Evolutionary conservation across 2,329 filamentous ascomycete genomes (phyloP).

Genomic region (Geosmithia morbida): DNA sequence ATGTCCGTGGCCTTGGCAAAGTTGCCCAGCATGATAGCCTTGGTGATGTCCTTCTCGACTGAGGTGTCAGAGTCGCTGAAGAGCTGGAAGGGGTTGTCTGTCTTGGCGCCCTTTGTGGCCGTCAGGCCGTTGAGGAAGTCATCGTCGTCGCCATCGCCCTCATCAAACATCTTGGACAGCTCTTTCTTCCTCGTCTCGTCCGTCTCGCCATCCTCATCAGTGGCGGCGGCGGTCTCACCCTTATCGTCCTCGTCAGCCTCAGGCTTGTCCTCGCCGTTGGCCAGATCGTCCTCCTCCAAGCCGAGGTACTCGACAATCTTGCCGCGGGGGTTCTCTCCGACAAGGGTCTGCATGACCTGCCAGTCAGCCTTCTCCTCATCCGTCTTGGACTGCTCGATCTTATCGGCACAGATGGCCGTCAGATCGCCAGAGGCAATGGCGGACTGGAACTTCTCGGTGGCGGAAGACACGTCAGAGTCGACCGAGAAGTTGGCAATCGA

Average conservation of each 20-base stretch:
- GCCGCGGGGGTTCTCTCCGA: slow-evolving; percentile 71
- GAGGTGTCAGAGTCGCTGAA: slow-evolving; percentile 72
- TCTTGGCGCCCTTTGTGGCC: slow-evolving; percentile 82
- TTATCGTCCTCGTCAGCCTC: slow-evolving; percentile 8
- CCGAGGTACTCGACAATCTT: slow-evolving; percentile 81
- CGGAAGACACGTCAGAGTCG: slow-evolving; percentile 70
- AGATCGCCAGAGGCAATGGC: slow-evolving; percentile 68
- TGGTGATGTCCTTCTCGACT: slow-evolving; percentile 76
- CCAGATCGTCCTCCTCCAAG: slow-evolving; percentile 50
- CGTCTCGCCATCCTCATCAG: slow-evolving; percentile 2
- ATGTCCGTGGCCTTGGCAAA: slow-evolving; percentile 84
- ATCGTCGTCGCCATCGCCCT: slow-evolving; percentile 50
- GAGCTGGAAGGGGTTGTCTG: slow-evolving; percentile 86
- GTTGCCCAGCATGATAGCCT: slow-evolving; percentile 74
- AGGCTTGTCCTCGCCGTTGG: slow-evolving; percentile 30
- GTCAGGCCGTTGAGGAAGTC: slow-evolving; percentile 77
- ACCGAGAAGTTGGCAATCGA: slow-evolving; percentile 79
- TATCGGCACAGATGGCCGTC: slow-evolving; percentile 62
- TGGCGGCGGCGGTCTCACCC: slow-evolving; percentile 13
- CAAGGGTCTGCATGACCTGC: slow-evolving; percentile 83
- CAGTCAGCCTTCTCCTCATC: slow-evolving; percentile 94
- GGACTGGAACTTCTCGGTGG: slow-evolving; percentile 77
- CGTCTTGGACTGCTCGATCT: slow-evolving; percentile 58
- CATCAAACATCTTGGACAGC: slow-evolving; percentile 71
- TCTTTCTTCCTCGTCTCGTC: slow-evolving; percentile 35